These are phyloP conservation scores for Rutidosis leptorrhynchoides DNA, from an alignment of 129 eudicot species.

Conservation along the genomic window DNA sequence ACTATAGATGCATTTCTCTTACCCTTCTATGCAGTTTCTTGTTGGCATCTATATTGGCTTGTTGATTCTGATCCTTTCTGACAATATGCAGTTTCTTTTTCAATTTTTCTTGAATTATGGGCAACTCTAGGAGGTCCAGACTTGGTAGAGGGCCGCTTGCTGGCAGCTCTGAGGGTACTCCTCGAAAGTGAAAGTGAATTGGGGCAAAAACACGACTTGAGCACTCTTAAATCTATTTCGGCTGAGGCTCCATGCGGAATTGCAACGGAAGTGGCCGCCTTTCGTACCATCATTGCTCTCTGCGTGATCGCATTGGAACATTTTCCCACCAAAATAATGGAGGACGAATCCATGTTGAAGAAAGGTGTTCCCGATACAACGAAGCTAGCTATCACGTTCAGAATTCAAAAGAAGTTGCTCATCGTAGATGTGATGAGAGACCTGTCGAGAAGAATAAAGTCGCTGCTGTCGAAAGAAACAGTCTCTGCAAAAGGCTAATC, in stretches of 20 bases:
- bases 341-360: slow-evolving; percentile 59
- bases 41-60: too few species aligned
- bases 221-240: slow-evolving; percentile 55
- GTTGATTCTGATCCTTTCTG: too few species aligned
- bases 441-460: slow-evolving; percentile 53
- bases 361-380: slow-evolving; percentile 42
- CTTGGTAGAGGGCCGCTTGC: slow-evolving; percentile 67
- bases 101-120: too few species aligned
- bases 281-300: slow-evolving; percentile 66
- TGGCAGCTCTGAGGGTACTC: slow-evolving; percentile 78
- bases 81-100: too few species aligned
- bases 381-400: slow-evolving; percentile 59
- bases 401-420: slow-evolving; percentile 76
- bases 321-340: too few species aligned
- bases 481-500: too few species aligned
- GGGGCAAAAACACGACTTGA: slow-evolving; percentile 46
- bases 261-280: slow-evolving; percentile 53
- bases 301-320: slow-evolving; percentile 66
- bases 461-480: slow-evolving; percentile 49
- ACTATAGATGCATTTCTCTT: not conserved
- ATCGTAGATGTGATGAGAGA: slow-evolving; percentile 70
- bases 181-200: slow-evolving; percentile 45
- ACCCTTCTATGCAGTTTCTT: too few species aligned
- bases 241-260: slow-evolving; percentile 63
- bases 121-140: slow-evolving; percentile 81